A percentile compares a stretch with the other conserved stretches of the same genome.
These are phyloP conservation scores for Chrysoporthe austroafricana DNA, from an alignment of 2,329 filamentous ascomycete genomes.

Conservation along the genomic window DNA sequence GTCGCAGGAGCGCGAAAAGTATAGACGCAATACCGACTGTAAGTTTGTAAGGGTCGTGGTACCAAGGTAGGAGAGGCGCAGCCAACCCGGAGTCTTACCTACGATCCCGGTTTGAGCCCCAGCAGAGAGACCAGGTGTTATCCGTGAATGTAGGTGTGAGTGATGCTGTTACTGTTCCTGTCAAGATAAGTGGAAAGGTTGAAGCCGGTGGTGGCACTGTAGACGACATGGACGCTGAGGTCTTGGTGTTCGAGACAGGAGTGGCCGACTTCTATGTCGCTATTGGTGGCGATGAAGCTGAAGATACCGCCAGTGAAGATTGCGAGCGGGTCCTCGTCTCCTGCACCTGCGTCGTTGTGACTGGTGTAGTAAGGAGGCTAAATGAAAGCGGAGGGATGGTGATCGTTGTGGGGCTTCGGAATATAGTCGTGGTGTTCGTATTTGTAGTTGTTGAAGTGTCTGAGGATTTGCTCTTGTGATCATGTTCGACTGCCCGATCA, in stretches of 20 bases:
- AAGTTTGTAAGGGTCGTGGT: not conserved
- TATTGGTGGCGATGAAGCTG: not conserved
- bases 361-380: not conserved
- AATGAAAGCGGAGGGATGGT: not conserved
- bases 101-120: conserved; percentile 1
- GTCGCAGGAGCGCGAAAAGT: not conserved
- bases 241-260: not conserved
- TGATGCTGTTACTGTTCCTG: not conserved
- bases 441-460: not conserved
- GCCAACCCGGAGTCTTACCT: not conserved
- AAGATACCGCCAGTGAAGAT: not conserved
- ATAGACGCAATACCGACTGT: not conserved
- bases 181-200: not conserved
- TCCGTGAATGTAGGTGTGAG: not conserved
- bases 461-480: not conserved
- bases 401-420: not conserved
- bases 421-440: not conserved
- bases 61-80: not conserved
- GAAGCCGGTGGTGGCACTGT: not conserved
- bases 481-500: not conserved
- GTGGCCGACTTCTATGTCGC: not conserved
- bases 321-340: not conserved
- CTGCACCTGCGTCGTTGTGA: not conserved
- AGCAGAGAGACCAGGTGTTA: not conserved
- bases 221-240: not conserved